phyloP scores from a whole-genome alignment of 169 alveolate genomes.

The Fabrea salina region DNA sequence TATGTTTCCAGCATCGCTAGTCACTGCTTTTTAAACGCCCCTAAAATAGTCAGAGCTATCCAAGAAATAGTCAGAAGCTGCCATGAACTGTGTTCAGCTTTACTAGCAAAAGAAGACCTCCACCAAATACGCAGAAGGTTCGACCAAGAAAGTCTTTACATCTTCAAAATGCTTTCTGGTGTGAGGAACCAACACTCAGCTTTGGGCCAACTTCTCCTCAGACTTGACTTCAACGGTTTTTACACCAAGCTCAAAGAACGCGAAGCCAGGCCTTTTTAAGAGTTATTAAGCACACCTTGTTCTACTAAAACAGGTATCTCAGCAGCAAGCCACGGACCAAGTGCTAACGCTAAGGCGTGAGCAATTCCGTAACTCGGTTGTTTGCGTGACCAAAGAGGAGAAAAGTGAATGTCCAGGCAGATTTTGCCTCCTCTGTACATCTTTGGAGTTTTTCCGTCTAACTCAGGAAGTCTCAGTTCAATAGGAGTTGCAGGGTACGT shows the following conservation, averaged over 20 bases:
- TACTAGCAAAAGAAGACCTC: constrained; percentile 34
- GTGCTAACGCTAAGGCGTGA: constrained; percentile 93
- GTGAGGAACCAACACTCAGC: constrained; percentile 40
- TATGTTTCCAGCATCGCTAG: constrained; percentile 36
- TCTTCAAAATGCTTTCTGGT: constrained; percentile 35
- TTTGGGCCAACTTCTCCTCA: constrained; percentile 39
- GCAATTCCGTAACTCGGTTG: constrained; percentile 95
- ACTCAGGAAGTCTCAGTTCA: constrained; percentile 92
- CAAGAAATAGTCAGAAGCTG: constrained; percentile 50
- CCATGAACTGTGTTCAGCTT: constrained; percentile 13
- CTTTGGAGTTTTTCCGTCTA: constrained; percentile 96
- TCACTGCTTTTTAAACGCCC: constrained; percentile 43
- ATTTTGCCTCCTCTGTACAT: constrained; percentile 99
- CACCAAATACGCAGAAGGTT: constrained; percentile 29
- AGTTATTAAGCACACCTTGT: background rate
- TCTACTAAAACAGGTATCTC: constrained; percentile 92
- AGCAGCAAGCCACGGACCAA: constrained; percentile 99
- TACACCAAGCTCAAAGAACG: constrained; percentile 1
- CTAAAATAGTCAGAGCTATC: constrained; percentile 39
- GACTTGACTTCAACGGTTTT: constrained; percentile 44
- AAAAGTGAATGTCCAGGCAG: constrained; percentile 94
- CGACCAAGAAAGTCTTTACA: background rate
- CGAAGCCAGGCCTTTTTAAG: too few relatives aligned
- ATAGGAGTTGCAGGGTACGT: constrained; percentile 95
- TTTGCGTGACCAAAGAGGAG: constrained; percentile 94